Percentiles rank a stretch among this genome's conserved stretches.
phyloP scores from a whole-genome alignment of 768 basidiomycete species.

The Naganishia kalamii region DNA sequence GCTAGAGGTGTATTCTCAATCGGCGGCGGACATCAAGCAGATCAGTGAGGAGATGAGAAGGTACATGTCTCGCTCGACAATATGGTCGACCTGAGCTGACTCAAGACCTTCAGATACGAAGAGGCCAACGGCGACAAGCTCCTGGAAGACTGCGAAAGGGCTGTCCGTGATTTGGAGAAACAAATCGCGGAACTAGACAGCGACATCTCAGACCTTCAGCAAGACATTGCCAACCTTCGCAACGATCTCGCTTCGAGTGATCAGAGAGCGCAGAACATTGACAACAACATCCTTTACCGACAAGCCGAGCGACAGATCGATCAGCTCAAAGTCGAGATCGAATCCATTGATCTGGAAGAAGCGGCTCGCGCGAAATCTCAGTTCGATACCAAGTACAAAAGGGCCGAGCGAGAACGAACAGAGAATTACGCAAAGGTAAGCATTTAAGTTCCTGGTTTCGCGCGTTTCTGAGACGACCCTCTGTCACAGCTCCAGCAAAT shows the following conservation, averaged over 20 bases:
- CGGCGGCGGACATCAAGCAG: conserved; percentile 50
- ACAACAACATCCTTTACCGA: conserved; percentile 76
- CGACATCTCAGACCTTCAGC: conserved; percentile 57
- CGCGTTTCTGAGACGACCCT: background rate
- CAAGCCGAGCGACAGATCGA: conserved; percentile 62
- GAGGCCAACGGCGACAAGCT: conserved; percentile 60
- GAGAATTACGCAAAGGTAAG: conserved; percentile 54
- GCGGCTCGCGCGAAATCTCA: conserved; percentile 75
- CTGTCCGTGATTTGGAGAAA: conserved; percentile 1
- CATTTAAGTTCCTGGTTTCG: background rate
- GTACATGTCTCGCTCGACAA: background rate
- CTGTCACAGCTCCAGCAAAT: conserved; percentile 61
- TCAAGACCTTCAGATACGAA: conserved; percentile 56
- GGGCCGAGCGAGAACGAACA: conserved; percentile 66
- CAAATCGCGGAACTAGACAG: conserved; percentile 10
- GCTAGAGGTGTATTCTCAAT: background rate
- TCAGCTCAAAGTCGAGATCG: conserved; percentile 64
- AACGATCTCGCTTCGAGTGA: conserved; percentile 27
- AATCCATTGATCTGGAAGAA: conserved; percentile 71
- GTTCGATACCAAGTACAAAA: conserved; percentile 72
- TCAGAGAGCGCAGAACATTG: conserved; percentile 35
- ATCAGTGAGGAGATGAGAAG: conserved; percentile 63
- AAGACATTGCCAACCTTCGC: conserved; percentile 54
- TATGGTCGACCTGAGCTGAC: background rate
- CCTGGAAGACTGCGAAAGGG: conserved; percentile 56